phyloP scores from a whole-genome alignment of 108 stramenopile species.

The Cyclotella choctawhatcheeana region DNA sequence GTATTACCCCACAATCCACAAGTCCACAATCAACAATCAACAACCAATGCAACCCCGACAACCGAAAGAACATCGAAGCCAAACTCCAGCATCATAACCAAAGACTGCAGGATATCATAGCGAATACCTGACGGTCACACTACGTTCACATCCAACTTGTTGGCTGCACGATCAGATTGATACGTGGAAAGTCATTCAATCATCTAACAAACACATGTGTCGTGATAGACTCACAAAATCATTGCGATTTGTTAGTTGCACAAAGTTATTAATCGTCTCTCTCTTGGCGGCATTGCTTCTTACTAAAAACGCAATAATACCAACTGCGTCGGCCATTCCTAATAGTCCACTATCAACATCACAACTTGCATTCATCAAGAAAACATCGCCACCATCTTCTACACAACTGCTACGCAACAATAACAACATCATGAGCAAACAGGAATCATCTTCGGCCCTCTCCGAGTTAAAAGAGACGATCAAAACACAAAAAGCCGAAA shows the following conservation, averaged over 20 bases:
- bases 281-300: slow-evolving; percentile 1
- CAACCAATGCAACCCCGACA: too few species aligned
- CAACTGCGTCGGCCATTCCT: slow-evolving; percentile 13
- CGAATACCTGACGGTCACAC: too few species aligned
- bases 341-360: not conserved
- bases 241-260: too few species aligned
- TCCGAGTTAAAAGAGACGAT: slow-evolving; percentile 85
- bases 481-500: slow-evolving; percentile 66
- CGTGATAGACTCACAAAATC: too few species aligned
- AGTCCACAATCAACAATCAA: too few species aligned
- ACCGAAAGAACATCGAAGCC: too few species aligned
- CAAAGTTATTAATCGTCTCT: slow-evolving; percentile 2
- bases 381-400: not conserved
- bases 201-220: slow-evolving; percentile 1
- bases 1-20: too few species aligned
- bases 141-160: not conserved
- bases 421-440: not conserved
- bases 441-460: slow-evolving; percentile 58
- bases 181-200: slow-evolving; percentile 15
- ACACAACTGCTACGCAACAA: not conserved
- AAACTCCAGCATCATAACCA: too few species aligned
- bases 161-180: not conserved
- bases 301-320: not conserved
- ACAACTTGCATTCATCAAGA: slow-evolving; percentile 22
- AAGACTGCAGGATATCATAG: too few species aligned